Evolutionary conservation across 2,329 filamentous ascomycete species (phyloP), one percentile per base, ranked within the genome.

Genomic region (Colletotrichum sp.): DNA sequence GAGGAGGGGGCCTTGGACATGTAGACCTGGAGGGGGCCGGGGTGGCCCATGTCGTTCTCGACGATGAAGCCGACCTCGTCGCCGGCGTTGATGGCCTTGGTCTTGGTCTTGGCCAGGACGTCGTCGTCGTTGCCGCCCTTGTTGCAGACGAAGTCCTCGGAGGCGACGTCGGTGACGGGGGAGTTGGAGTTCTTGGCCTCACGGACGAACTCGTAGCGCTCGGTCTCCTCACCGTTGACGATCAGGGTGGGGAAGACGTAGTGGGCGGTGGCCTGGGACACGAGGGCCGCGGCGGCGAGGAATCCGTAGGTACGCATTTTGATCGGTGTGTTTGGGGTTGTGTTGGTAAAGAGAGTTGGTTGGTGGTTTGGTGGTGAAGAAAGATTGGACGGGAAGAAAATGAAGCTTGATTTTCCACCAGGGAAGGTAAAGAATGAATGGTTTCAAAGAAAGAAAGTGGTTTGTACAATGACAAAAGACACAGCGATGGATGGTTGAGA

Each of bases 11-110:
- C 84, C 80, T 83, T 84, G 79, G 80, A 83, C 79, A 85, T 78
- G 80, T 85, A 85, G 62, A 85, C 84, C 15, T 81, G 78, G 9
- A 86, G 80, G 12, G 86, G 85, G 28, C 85, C 85, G 18, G 84
- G 84, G 81, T 86, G 85, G 21, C 81, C 81, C 39, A 88, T 79
- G 28, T 82, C 78, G 26, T 78, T 75, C 64, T 81, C 81, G 64
- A 86, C 82, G 6, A 83, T 82, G 81, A 88, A 88, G 52, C 86
- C 86, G n/a, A 88, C 81, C 34, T 82, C 81, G 64, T 86, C 82
- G 39, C 86, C 86, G n/a, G 85, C 80, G 7, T 81, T 79, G 57
- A 87, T 84, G 39, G 80, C 78, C 78, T 83, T 79, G 13, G 84
- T 86, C 69, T 80, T 78, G 49, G 84, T 86, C 75, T 81, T 82